phyloP scores from a whole-genome alignment of 768 basidiomycete genomes.

The Phanerodontia chrysosporium region DNA sequence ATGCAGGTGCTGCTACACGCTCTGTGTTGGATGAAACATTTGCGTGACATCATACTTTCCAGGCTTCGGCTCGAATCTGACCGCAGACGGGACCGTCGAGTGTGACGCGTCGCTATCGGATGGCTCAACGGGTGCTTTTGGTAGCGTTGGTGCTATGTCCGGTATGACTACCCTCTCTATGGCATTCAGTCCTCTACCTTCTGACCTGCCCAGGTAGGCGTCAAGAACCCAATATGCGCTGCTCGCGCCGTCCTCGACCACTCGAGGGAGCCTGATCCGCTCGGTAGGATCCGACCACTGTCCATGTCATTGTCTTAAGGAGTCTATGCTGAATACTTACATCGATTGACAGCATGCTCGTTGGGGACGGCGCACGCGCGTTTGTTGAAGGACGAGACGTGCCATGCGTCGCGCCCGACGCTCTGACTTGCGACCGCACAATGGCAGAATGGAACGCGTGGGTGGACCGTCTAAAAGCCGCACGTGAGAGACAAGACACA shows the following conservation, averaged over 20 bases:
- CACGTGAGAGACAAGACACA: background rate
- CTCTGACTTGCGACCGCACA: conserved; percentile 49
- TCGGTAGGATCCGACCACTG: conserved; percentile 72
- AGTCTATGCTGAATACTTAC: no score
- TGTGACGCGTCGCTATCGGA: conserved; percentile 79
- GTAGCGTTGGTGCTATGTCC: conserved; percentile 69
- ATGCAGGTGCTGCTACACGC: conserved; percentile 59
- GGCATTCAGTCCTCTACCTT: background rate
- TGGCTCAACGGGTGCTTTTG: conserved; percentile 48
- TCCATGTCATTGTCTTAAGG: no score
- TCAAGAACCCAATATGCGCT: conserved; percentile 65
- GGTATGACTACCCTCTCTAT: conserved; percentile 33
- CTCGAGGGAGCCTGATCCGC: conserved; percentile 38
- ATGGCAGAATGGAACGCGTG: conserved; percentile 55
- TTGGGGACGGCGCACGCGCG: conserved; percentile 51
- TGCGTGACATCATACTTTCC: no score
- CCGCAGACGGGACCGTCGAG: conserved; percentile 69
- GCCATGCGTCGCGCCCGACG: conserved; percentile 36
- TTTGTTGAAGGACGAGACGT: conserved; percentile 42
- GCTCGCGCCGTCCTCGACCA: conserved; percentile 57
- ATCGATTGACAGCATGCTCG: conserved; percentile 46
- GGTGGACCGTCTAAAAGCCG: conserved; percentile 40
- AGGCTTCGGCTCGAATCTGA: conserved; percentile 80
- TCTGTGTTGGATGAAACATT: no score
- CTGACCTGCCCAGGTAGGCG: conserved; percentile 36